These are phyloP conservation scores for Fragaria vesca DNA, from an alignment of 306 rosid genomes.

Conservation along the genomic window DNA sequence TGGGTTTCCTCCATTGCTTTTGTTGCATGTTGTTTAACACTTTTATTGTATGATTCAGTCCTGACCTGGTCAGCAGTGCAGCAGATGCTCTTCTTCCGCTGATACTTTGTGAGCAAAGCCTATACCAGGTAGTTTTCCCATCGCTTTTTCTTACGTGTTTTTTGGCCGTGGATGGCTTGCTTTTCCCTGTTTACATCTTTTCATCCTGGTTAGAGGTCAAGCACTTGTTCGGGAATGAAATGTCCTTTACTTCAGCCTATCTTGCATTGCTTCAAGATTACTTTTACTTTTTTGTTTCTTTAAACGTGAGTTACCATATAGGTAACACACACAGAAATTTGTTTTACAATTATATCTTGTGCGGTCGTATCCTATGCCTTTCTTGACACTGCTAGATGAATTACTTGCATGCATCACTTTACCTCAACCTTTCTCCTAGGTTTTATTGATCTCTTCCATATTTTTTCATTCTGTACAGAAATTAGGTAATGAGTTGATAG, in stretches of 20 bases:
- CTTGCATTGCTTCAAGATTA: not conserved
- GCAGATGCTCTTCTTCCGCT: slow-evolving; percentile 96
- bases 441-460: not conserved
- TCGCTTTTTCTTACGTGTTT: not conserved
- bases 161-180: not conserved
- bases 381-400: not conserved
- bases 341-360: not conserved
- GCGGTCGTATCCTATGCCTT: not conserved
- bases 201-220: not conserved
- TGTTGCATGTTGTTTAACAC: slow-evolving; percentile 7
- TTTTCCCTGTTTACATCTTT: not conserved
- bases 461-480: slow-evolving; percentile 45
- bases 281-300: not conserved
- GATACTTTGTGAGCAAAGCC: slow-evolving; percentile 83
- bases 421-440: not conserved
- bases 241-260: not conserved
- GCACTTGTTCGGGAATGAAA: not conserved
- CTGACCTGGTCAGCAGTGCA: slow-evolving; percentile 81
- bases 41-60: slow-evolving; percentile 48
- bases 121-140: slow-evolving; percentile 62
- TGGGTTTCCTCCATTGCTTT: not conserved
- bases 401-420: not conserved
- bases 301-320: not conserved
- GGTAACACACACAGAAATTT: not conserved
- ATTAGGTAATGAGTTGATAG: slow-evolving; percentile 74